These are phyloP conservation scores for Pseudognaphalium luteoalbum DNA, from an alignment of 129 eudicot genomes.

Conservation along the genomic window DNA sequence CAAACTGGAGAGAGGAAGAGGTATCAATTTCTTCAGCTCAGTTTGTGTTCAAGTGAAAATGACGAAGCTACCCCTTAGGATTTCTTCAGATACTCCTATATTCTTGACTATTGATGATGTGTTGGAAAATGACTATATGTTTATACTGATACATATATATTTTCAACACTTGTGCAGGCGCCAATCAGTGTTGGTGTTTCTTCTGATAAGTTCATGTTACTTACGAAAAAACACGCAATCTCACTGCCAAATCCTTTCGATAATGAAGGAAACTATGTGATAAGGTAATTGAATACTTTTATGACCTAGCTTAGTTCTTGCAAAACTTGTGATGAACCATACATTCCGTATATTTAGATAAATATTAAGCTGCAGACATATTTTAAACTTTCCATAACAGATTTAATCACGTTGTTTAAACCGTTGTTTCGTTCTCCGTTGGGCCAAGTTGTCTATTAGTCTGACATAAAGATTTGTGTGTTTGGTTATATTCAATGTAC, in stretches of 20 bases:
- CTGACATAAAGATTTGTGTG: neutral
- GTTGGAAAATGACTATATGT: neutral
- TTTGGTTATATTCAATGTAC: neutral
- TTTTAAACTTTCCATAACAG: neutral
- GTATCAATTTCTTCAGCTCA: constrained; percentile 29
- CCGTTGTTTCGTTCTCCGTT: neutral
- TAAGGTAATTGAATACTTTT: constrained; percentile 51
- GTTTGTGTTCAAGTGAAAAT: constrained; percentile 5
- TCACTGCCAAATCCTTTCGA: constrained; percentile 84
- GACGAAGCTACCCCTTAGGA: constrained; percentile 3
- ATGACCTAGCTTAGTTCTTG: constrained; percentile 15
- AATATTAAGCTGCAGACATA: neutral
- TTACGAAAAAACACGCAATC: constrained; percentile 61
- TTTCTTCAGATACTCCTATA: neutral
- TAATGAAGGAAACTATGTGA: constrained; percentile 84
- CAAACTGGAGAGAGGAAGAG: constrained; percentile 83
- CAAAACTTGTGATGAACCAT: neutral
- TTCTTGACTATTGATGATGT: neutral
- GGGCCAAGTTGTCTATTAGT: neutral
- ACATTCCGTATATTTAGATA: neutral
- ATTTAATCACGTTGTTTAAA: neutral
- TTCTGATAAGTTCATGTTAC: constrained; percentile 91
- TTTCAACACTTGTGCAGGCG: constrained; percentile 53
- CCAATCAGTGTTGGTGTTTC: constrained; percentile 81
- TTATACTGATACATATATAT: neutral